Evolutionary conservation across 192 early-diverging fungal genomes (phyloP), one percentile per base, ranked within the genome.

Genomic region (Obelidium mucronatum): DNA sequence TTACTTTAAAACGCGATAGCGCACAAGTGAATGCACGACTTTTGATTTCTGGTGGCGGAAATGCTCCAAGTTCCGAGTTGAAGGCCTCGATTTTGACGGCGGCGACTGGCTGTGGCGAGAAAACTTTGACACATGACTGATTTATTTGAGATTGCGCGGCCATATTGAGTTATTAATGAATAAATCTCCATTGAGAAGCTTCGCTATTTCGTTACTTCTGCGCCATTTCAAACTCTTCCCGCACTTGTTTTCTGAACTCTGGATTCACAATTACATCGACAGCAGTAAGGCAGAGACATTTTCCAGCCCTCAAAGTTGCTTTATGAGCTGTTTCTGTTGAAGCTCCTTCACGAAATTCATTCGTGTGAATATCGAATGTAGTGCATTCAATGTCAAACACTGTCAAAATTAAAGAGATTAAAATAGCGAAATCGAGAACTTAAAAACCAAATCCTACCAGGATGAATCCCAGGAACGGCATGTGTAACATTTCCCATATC

Each of bases 401-500:
- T 30, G 82, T 74, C 0, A 74, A 59, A 59, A 88, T 78, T 36
- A 67, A 55, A 42, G 56, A 42, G 67, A 79, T 55, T 69, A 74
- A 8, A 53, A 70, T 28, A 19, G 34, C n/a, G 2, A 31, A 11
- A 3, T 19, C n/a, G 28, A 33, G 13, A 35, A 19, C 24, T 36
- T 36, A 22, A 39, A 0, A 1, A 35, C 28, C 5, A 63, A 1
- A 51, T 62, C 3, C 1, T 30, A 74, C 72, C 42, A 15, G 76
- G 74, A 63, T 92, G 91, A 68, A 90, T 78, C 3, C 87, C 86
- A 37, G 92, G 90, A 11, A 90, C 84, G 34, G 76, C 76, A 26
- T 91, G 86, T n/a, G 87, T 87, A 39, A 93, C 82, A 58, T 94
- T 93, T 36, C 92, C 93, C 82, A 93, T 89, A 78, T 93, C 93